A percentile compares a stretch with the other conserved stretches of the same genome.
phyloP scores from a whole-genome alignment of 768 basidiomycete genomes.

The Hortiboletus flavorubellus region DNA sequence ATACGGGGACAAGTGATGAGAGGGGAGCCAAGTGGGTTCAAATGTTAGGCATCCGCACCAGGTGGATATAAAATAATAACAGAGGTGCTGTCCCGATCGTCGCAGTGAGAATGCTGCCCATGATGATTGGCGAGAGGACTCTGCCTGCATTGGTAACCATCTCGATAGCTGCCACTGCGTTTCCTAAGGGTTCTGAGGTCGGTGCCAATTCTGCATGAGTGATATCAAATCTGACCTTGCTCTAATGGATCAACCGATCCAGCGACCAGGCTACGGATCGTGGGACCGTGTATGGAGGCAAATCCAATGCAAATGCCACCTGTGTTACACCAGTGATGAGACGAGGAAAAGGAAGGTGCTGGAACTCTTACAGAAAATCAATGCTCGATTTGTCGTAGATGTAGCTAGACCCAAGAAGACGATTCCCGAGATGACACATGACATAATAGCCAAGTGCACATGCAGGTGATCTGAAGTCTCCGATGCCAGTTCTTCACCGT shows the following conservation, averaged over 20 bases:
- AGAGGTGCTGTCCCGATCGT: conserved; percentile 22
- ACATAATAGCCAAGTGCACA: conserved; percentile 24
- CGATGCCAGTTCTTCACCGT: neutral
- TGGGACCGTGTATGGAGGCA: conserved; percentile 13
- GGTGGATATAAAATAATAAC: conserved; percentile 24
- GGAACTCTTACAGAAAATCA: conserved; percentile 15
- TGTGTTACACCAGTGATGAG: conserved; percentile 6
- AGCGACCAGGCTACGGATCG: conserved; percentile 24
- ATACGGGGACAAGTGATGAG: neutral
- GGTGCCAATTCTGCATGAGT: neutral
- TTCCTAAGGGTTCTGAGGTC: conserved; percentile 13
- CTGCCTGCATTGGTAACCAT: conserved; percentile 23
- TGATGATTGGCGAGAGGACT: conserved; percentile 28
- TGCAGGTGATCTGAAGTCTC: conserved; percentile 28
- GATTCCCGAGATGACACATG: conserved; percentile 17
- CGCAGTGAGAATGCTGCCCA: conserved; percentile 28
- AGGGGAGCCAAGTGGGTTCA: no score
- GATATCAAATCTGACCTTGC: conserved; percentile 19
- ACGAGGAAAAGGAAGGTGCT: neutral
- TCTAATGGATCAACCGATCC: conserved; percentile 27
- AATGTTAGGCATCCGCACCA: conserved; percentile 8
- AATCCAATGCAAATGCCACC: conserved; percentile 20
- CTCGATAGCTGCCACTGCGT: conserved; percentile 27
- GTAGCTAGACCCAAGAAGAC: conserved; percentile 12
- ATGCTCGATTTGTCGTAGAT: conserved; percentile 1